Conservation (phyloP, 2,329 filamentous ascomycete species). For the Aspergillus brunneoviolaceus region DNA sequence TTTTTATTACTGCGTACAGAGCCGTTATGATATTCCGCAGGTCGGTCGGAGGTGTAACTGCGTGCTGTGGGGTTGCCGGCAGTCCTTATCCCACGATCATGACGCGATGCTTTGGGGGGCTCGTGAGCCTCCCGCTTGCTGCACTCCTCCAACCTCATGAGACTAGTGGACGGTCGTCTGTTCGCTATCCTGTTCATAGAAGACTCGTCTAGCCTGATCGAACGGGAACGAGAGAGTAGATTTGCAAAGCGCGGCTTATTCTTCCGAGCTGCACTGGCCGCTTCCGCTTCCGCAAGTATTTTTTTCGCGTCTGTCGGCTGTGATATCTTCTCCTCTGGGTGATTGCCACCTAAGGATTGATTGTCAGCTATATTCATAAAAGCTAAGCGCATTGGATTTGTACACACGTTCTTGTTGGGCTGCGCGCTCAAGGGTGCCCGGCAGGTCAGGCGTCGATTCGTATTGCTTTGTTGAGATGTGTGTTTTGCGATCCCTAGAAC, state of each 20-base stretch:
- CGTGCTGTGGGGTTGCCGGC: slow-evolving; percentile 65
- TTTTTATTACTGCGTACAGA: slow-evolving; percentile 37
- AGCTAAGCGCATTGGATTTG: background rate
- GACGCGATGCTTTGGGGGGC: slow-evolving; percentile 62
- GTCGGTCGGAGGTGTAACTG: slow-evolving; percentile 72
- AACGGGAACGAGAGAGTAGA: slow-evolving; percentile 46
- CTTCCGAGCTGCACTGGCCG: slow-evolving; percentile 36
- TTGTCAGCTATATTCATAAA: slow-evolving; percentile 9
- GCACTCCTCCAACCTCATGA: slow-evolving; percentile 40
- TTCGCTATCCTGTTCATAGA: slow-evolving; percentile 31
- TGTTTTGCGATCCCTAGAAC: slow-evolving; percentile 44
- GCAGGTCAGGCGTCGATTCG: slow-evolving; percentile 45
- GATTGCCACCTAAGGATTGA: slow-evolving; percentile 21
- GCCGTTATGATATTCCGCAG: slow-evolving; percentile 28
- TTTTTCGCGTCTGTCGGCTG: slow-evolving; percentile 28
- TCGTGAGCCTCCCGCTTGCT: slow-evolving; percentile 38
- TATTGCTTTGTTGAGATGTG: slow-evolving; percentile 37
- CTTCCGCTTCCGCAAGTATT: slow-evolving; percentile 28
- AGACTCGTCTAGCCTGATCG: slow-evolving; percentile 45
- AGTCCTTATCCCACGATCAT: slow-evolving; percentile 67
- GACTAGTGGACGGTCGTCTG: slow-evolving; percentile 41
- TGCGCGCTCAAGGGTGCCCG: slow-evolving; percentile 30
- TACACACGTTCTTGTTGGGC: slow-evolving; percentile 31
- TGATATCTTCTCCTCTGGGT: slow-evolving; percentile 21
- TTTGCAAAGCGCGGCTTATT: slow-evolving; percentile 47